A percentile compares a stretch with the other conserved stretches of the same genome.
Evolutionary conservation across 306 rosid genomes (phyloP).

Genomic region (Corylus heterophylla): DNA sequence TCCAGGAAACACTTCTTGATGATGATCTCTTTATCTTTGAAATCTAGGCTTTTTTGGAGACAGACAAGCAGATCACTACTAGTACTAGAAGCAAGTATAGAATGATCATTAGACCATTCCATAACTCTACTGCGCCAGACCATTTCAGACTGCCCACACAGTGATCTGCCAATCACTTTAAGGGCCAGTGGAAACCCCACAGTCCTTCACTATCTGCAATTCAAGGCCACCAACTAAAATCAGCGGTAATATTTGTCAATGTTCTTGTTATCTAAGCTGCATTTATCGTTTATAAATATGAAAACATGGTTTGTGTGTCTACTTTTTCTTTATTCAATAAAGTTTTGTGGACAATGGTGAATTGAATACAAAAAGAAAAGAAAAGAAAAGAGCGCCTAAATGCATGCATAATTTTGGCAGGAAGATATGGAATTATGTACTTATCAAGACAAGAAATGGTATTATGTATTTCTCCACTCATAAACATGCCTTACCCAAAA

Average conservation of each 20-base stretch:
- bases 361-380: not conserved
- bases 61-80: conserved; percentile 32
- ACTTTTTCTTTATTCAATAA: not conserved
- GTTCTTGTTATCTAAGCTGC: not conserved
- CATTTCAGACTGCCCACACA: conserved; percentile 28
- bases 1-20: conserved; percentile 71
- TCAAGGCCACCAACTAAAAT: conserved; percentile 24
- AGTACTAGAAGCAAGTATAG: conserved; percentile 41
- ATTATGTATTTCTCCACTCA: not conserved
- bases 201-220: conserved; percentile 50
- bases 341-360: too few relatives aligned
- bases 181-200: conserved; percentile 58
- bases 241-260: not conserved
- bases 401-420: not conserved
- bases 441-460: not conserved
- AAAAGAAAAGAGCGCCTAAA: not conserved
- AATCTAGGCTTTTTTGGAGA: conserved; percentile 48
- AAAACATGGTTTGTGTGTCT: not conserved
- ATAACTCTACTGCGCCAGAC: conserved; percentile 40
- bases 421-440: not conserved
- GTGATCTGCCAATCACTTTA: conserved; percentile 47
- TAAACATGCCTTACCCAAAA: not conserved
- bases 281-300: not conserved
- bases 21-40: conserved; percentile 34
- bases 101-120: conserved; percentile 39